Evolutionary conservation across 345 rosid species (phyloP).

Genomic region (Rhodamnia rubescens): DNA sequence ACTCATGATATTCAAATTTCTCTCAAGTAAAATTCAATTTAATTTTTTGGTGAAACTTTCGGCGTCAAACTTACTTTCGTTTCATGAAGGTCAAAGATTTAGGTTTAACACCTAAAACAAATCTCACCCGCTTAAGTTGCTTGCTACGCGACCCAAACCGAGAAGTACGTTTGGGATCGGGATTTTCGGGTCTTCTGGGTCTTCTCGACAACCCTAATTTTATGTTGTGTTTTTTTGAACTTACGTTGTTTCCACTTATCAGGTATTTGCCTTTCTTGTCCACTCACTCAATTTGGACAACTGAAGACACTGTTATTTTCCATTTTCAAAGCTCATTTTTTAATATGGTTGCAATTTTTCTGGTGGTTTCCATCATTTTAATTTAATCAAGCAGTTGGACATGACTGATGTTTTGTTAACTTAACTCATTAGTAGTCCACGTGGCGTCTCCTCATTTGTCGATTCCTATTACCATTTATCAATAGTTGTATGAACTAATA

Average conservation of each 20-base stretch:
- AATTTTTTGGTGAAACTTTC: neutral
- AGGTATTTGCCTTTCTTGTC: neutral
- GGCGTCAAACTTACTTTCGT: neutral
- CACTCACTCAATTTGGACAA: neutral
- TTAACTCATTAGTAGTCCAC: neutral
- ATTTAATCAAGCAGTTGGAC: too few relatives aligned
- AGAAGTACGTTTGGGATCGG: neutral
- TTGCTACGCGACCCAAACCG: neutral
- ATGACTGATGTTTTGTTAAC: neutral
- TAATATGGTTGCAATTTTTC: neutral
- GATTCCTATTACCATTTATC: neutral
- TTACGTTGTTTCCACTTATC: neutral
- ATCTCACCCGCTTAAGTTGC: neutral
- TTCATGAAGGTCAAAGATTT: neutral
- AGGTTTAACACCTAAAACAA: neutral
- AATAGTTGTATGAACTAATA: neutral
- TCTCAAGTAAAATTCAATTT: neutral
- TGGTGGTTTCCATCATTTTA: neutral
- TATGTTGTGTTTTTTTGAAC: neutral
- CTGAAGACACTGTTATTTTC: neutral
- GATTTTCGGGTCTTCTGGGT: neutral
- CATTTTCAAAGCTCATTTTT: neutral
- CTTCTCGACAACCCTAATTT: neutral
- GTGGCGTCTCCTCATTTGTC: neutral
- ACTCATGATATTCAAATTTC: neutral